Evolutionary conservation across 106 monocot genomes (phyloP).

Genomic region (Ottelia alismoides): DNA sequence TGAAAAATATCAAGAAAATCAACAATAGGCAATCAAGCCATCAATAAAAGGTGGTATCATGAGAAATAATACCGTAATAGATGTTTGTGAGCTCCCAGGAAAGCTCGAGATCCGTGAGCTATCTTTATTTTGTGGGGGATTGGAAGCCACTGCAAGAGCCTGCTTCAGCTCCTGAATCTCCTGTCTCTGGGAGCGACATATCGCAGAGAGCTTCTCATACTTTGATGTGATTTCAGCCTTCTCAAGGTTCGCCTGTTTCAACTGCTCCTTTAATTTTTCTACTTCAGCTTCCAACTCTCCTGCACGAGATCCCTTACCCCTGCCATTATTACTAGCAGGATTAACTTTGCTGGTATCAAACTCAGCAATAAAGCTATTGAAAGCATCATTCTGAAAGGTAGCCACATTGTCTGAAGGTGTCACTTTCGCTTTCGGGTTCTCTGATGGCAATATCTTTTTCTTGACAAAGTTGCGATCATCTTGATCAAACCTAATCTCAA

Average conservation of each 20-base stretch:
- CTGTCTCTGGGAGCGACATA: constrained; percentile 85
- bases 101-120: constrained; percentile 13
- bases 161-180: constrained; percentile 89
- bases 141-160: constrained; percentile 14
- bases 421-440: constrained; percentile 21
- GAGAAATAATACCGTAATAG: constrained; percentile 28
- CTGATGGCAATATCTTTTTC: constrained; percentile 15
- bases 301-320: constrained; percentile 13
- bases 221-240: constrained; percentile 68
- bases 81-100: constrained; percentile 20
- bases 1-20: not conserved
- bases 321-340: constrained; percentile 11
- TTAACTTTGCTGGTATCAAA: constrained; percentile 42
- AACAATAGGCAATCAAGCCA: not conserved
- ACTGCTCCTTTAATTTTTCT: constrained; percentile 54
- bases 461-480: constrained; percentile 19
- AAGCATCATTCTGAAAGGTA: constrained; percentile 30
- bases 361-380: constrained; percentile 51
- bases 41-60: not conserved
- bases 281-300: constrained; percentile 51
- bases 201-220: constrained; percentile 82
- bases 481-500: constrained; percentile 57
- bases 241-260: constrained; percentile 66
- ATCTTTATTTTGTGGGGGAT: constrained; percentile 23
- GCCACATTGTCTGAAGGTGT: constrained; percentile 15